Percentiles rank a stretch among this genome's conserved stretches.
Conservation (phyloP, 2,329 filamentous ascomycete species). For the Cladophialophora immunda region DNA sequence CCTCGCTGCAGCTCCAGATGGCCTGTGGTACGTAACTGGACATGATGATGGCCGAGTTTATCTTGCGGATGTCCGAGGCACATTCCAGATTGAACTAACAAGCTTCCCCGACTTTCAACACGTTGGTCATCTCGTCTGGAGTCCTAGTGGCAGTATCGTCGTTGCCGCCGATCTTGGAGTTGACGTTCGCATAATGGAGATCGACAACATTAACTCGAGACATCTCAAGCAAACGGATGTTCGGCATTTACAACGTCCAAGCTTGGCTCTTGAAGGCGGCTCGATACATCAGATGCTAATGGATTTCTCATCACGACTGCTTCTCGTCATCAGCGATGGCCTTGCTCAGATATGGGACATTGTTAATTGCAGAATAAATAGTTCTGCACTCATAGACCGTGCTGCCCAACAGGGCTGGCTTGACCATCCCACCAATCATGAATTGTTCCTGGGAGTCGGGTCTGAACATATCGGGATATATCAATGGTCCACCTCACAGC, state of each 20-base stretch:
- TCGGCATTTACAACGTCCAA: constrained; percentile 11
- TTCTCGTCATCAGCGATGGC: constrained; percentile 25
- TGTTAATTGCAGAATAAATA: neutral
- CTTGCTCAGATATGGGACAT: constrained; percentile 25
- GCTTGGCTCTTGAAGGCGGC: constrained; percentile 2
- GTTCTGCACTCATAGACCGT: neutral
- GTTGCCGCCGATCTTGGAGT: constrained; percentile 23
- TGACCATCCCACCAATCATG: constrained; percentile 11
- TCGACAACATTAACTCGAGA: neutral
- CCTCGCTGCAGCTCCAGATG: constrained; percentile 19
- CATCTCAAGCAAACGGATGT: neutral
- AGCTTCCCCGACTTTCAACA: constrained; percentile 17
- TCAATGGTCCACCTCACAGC: constrained; percentile 20
- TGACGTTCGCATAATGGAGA: constrained; percentile 19
- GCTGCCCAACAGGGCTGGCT: constrained; percentile 16
- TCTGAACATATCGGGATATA: constrained; percentile 20
- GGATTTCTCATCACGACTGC: constrained; percentile 14
- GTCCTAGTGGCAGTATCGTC: constrained; percentile 3
- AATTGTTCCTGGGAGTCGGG: constrained; percentile 24
- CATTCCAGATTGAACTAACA: constrained; percentile 8
- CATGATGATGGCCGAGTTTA: constrained; percentile 27
- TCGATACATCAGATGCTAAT: constrained; percentile 27
- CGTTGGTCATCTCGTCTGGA: constrained; percentile 22
- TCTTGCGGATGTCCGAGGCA: constrained; percentile 13
- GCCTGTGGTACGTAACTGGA: constrained; percentile 13